These are phyloP conservation scores for Kitagawia praeruptora DNA, from an alignment of 129 eudicot species.

Conservation along the genomic window DNA sequence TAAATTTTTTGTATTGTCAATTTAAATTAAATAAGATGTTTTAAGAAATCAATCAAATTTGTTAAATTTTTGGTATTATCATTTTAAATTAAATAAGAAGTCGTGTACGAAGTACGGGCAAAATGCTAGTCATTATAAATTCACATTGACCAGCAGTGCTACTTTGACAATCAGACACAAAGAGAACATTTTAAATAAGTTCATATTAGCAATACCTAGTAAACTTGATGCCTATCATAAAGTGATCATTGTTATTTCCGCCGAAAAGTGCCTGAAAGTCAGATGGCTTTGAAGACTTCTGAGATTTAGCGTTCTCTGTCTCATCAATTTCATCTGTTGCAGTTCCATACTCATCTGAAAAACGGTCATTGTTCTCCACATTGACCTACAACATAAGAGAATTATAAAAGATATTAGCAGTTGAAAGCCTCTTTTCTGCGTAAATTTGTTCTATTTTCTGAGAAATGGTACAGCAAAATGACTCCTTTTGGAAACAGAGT, in stretches of 20 bases:
- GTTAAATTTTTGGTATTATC: too few species aligned
- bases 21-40: too few species aligned
- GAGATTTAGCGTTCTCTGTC: slow-evolving; percentile 26
- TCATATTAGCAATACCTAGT: slow-evolving; percentile 44
- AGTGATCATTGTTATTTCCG: slow-evolving; percentile 67
- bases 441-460: background rate
- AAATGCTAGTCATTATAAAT: background rate
- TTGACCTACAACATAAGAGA: slow-evolving; percentile 35
- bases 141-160: background rate
- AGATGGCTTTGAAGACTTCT: slow-evolving; percentile 62
- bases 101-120: too few species aligned
- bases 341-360: slow-evolving; percentile 57
- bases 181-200: background rate
- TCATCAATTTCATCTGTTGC: slow-evolving; percentile 38
- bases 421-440: background rate
- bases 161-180: background rate
- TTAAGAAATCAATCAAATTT: too few species aligned
- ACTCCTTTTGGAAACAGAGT: background rate
- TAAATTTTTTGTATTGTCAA: too few species aligned
- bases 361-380: slow-evolving; percentile 68
- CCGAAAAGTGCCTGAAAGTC: slow-evolving; percentile 65
- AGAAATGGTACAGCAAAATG: background rate
- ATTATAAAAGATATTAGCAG: background rate
- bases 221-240: slow-evolving; percentile 77
- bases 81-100: too few species aligned